Evolutionary conservation across 2,329 filamentous ascomycete genomes (phyloP), one percentile per base, ranked within the genome.

Genomic region (Aspergillus sp.): DNA sequence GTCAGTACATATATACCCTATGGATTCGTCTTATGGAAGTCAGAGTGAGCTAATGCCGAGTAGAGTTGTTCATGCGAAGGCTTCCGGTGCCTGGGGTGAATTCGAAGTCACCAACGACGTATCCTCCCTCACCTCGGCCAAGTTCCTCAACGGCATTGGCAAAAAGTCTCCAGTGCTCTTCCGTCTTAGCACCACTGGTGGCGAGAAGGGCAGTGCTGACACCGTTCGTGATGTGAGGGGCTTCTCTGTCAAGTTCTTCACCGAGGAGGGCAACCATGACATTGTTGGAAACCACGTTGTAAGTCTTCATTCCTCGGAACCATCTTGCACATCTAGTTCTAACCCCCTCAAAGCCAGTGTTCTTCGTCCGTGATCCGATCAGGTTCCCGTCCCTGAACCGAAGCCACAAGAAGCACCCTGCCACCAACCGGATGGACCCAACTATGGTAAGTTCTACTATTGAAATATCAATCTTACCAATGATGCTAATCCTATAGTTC

Each of bases 161-260:
- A 85, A 83, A 67, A 85, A 83, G 67, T 82, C 79, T 0, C 72
- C 75, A 1, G 74, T 80, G 3, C 70, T 84, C 5, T 53, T 53
- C 40, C 50, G 50, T 19, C 40, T 45, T 15, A 53, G 50, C 22
- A 53, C 50, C 20, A 53, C 50, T n/a, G 50, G 40, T 7, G 50
- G 50, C 7, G 50, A 53, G 19, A 82, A 87, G 30, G 90, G 90
- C 13, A 90, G 87, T 51, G 88, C 89, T 5, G 90, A 95, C 69
- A 93, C 89, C 0, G 90, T 92, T 1, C 84, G 90, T 17, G 90
- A 95, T 77, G 88, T 92, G 2, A 85, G 89, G 40, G 90, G 90
- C 1, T 93, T 93, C 62, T 89, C 90, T 0, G 75, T 90, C 61
- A 90, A 90, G 73, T 86, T 90, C 67, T 92, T 92, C 69, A 92